Base-by-base conservation (phyloP, 345 rosid genomes). In the Bruguiera sexangula region DNA sequence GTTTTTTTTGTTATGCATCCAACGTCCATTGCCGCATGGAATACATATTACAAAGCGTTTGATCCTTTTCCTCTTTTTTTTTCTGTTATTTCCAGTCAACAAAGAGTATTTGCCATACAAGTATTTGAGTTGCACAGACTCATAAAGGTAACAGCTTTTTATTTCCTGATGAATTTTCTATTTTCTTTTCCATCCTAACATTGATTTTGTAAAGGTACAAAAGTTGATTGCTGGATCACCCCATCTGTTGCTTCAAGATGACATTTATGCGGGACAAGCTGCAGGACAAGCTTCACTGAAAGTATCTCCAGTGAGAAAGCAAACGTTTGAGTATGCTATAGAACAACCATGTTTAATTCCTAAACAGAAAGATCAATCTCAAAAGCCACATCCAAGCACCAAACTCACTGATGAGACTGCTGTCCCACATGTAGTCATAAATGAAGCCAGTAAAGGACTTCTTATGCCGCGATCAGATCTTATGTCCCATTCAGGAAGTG, bases 401-500 rank as follows among this genome's bases (percentile, higher is more conserved):
- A 84, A 85, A 71, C 73, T 34, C 32, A 60, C 75, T 2, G 72
- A 62, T 2, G 57, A 67, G 51, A 68, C 67, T 66, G 72, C 51
- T 22, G 59, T 48, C 22, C 71, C 75, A 22, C 73, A 75, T 76
- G 81, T 87, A 36, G 56, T 70, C 7, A 55, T 59, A 48, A 58
- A 52, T 54, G 83, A 65, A 59, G 55, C 56, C 9, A 69, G 68
- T 69, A 83, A 78, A 69, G 84, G 80, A 55, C 81, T 72, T 55
- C 53, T 51, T 71, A 37, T 69, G 1, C 76, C 66, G 8, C 69
- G 18, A 57, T 71, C 78, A 63, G 82, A 73, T 56, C 32, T 52
- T 26, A 67, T 26, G 55, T 55, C 79, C 62, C 59, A 60, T 61
- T 72, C 76, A 6, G 76, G 63, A 71, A 52, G 58, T 37, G 43